These are phyloP conservation scores for Fusarium nurragi DNA, from an alignment of 2,329 filamentous ascomycete species.

Conservation along the genomic window DNA sequence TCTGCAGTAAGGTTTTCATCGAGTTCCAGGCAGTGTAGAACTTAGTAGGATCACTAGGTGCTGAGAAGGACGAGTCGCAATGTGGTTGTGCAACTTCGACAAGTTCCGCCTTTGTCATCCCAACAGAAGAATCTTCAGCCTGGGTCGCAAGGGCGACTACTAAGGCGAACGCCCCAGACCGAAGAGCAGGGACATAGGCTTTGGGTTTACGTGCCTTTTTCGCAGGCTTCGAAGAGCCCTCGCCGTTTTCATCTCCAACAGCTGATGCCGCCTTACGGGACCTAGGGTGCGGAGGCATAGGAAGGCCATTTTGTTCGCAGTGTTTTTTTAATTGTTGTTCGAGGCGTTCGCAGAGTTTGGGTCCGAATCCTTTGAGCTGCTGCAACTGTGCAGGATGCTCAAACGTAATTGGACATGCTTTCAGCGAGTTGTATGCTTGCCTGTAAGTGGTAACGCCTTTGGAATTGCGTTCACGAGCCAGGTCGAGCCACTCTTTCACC, in stretches of 20 bases:
- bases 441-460: constrained; percentile 78
- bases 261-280: constrained; percentile 52
- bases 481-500: constrained; percentile 81
- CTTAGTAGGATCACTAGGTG: constrained; percentile 71
- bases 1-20: constrained; percentile 78
- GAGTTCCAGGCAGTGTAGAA: constrained; percentile 86
- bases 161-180: constrained; percentile 80
- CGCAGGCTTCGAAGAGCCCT: constrained; percentile 50
- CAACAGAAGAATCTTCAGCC: constrained; percentile 60
- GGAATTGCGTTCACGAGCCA: constrained; percentile 72
- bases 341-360: constrained; percentile 75
- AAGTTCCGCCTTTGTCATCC: constrained; percentile 73
- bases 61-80: constrained; percentile 78
- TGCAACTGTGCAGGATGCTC: constrained; percentile 77
- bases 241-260: constrained; percentile 48
- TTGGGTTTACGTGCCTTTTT: constrained; percentile 71
- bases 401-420: constrained; percentile 75
- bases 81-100: constrained; percentile 75
- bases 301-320: constrained; percentile 72
- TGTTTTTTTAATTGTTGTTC: constrained; percentile 68
- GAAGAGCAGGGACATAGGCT: constrained; percentile 74
- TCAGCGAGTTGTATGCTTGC: constrained; percentile 80
- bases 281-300: constrained; percentile 70
- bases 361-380: constrained; percentile 77
- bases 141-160: constrained; percentile 72